These are phyloP conservation scores for Bathelium albidoporum DNA, from an alignment of 495 filamentous ascomycete genomes.

Conservation along the genomic window DNA sequence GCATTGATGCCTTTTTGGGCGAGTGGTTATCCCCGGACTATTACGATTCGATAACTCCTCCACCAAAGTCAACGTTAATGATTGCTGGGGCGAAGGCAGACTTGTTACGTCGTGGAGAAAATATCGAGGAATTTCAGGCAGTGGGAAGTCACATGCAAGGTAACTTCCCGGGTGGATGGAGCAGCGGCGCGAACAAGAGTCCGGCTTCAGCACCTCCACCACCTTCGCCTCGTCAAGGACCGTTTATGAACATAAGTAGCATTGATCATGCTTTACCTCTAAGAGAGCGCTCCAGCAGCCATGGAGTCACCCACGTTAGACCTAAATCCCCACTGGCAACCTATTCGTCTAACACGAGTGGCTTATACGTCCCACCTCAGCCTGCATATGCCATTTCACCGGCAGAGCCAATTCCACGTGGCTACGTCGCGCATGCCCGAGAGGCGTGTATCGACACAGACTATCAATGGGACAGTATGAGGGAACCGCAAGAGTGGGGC, in stretches of 20 bases:
- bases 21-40: constrained; percentile 94
- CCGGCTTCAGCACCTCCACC: constrained; percentile 13
- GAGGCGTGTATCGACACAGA: constrained; percentile 79
- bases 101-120: constrained; percentile 59
- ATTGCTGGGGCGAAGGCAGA: constrained; percentile 78
- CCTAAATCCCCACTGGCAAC: background rate
- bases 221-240: constrained; percentile 16
- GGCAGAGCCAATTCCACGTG: constrained; percentile 69
- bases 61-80: constrained; percentile 77
- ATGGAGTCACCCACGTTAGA: constrained; percentile 10
- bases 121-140: constrained; percentile 36
- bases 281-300: constrained; percentile 36
- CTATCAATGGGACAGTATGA: constrained; percentile 91
- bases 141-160: constrained; percentile 31
- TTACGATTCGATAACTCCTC: constrained; percentile 82
- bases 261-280: constrained; percentile 28
- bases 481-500: constrained; percentile 64
- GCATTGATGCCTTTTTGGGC: constrained; percentile 84
- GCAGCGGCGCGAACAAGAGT: constrained; percentile 11
- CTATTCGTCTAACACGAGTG: background rate
- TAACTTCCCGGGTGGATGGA: constrained; percentile 56
- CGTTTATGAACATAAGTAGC: constrained; percentile 21
- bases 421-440: constrained; percentile 85
- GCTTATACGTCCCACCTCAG: constrained; percentile 57
- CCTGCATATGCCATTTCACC: constrained; percentile 76